Conservation (phyloP, 2,329 filamentous ascomycete genomes). For the Trematosphaeria pertusa region DNA sequence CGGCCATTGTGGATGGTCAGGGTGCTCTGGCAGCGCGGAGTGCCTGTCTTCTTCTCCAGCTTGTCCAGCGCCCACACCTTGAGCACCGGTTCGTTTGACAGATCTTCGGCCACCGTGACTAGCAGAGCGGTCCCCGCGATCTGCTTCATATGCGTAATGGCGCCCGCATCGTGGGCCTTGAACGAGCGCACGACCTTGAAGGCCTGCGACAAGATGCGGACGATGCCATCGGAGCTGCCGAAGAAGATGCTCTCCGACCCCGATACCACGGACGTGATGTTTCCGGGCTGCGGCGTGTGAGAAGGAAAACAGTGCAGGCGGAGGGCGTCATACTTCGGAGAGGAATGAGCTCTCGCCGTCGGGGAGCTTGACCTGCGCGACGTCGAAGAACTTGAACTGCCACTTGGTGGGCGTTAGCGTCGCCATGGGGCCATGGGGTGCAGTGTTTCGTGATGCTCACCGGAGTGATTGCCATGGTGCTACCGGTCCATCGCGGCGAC, state of each 20-base stretch:
- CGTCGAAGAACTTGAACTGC: slow-evolving; percentile 99
- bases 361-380: slow-evolving; percentile 78
- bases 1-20: slow-evolving; percentile 86
- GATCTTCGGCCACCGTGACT: slow-evolving; percentile 85
- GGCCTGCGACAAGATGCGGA: slow-evolving; percentile 84
- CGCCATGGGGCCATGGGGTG: slow-evolving; percentile 11
- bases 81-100: slow-evolving; percentile 83
- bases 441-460: slow-evolving; percentile 25
- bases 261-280: slow-evolving; percentile 82
- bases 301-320: slow-evolving; percentile 12
- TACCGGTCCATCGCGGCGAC: slow-evolving; percentile 34
- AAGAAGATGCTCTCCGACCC: slow-evolving; percentile 91
- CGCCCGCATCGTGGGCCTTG: slow-evolving; percentile 79
- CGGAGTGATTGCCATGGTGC: slow-evolving; percentile 52
- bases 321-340: slow-evolving; percentile 70
- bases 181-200: slow-evolving; percentile 90
- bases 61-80: slow-evolving; percentile 99
- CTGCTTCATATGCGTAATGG: slow-evolving; percentile 91
- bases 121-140: slow-evolving; percentile 85
- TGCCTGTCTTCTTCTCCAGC: slow-evolving; percentile 89
- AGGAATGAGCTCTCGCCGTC: slow-evolving; percentile 80
- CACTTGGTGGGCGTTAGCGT: slow-evolving; percentile 65
- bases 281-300: slow-evolving; percentile 58
- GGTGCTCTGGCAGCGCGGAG: slow-evolving; percentile 86
- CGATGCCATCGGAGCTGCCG: slow-evolving; percentile 81